phyloP scores from a whole-genome alignment of 225 moss, liverwort and hornwort species.

The Ulota crispa region DNA sequence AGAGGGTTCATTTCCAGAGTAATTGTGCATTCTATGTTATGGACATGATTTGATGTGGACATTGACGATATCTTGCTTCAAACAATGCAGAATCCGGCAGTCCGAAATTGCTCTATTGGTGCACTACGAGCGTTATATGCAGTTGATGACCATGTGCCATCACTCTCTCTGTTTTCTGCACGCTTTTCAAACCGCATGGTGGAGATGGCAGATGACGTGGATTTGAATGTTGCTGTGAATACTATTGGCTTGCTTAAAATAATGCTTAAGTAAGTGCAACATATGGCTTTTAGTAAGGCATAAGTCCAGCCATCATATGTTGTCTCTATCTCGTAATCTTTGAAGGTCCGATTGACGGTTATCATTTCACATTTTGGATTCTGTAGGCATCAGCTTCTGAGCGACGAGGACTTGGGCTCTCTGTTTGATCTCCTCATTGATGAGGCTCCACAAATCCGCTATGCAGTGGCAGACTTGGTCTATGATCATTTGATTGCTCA shows the following conservation, averaged over 20 bases:
- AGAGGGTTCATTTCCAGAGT: neutral
- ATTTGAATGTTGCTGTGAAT: constrained; percentile 90
- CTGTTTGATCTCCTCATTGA: constrained; percentile 93
- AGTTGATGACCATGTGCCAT: constrained; percentile 95
- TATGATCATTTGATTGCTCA: constrained; percentile 94
- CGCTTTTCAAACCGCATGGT: constrained; percentile 97
- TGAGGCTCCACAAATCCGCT: constrained; percentile 91
- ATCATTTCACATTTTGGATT: constrained; percentile 26
- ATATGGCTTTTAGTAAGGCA: constrained; percentile 2
- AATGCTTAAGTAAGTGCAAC: constrained; percentile 66
- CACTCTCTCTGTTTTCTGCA: constrained; percentile 88
- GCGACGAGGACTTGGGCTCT: constrained; percentile 83
- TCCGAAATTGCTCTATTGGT: constrained; percentile 84
- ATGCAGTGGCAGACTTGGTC: constrained; percentile 95
- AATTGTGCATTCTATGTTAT: neutral
- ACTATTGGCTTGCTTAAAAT: constrained; percentile 93
- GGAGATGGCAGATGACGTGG: constrained; percentile 98
- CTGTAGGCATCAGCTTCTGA: constrained; percentile 87
- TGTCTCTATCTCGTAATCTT: neutral
- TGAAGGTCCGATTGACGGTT: constrained; percentile 1
- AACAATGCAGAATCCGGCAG: constrained; percentile 67
- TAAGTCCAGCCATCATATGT: neutral
- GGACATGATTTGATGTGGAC: constrained; percentile 22
- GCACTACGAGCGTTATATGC: constrained; percentile 90
- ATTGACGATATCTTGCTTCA: constrained; percentile 22